Evolutionary conservation across 2,329 filamentous ascomycete species (phyloP), one percentile per base, ranked within the genome.

Genomic region (Diaporthe citriasiana): DNA sequence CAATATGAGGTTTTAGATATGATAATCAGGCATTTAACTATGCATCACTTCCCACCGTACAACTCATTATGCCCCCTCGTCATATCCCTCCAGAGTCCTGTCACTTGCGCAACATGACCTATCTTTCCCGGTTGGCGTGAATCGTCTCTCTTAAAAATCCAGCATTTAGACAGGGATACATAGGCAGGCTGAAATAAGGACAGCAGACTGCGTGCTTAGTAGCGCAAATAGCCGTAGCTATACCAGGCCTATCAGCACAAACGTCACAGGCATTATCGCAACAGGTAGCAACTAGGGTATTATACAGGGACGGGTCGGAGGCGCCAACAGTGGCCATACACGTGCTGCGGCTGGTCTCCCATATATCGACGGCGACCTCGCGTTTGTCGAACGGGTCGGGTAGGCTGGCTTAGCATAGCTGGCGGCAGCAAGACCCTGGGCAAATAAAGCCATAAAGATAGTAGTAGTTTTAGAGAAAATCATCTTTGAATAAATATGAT

Each of bases 361-460:
- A 60, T n/a, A 60, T 38, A 2, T 17, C n/a, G 38, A 60, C 57
- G 38, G 57, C 57, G 57, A 60, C 13, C 57, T 60, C 57, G 38
- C 57, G 57, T 38, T 69, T 69, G 42, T n/a, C 27, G 51, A 19
- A 70, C 22, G 66, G 66, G 66, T 45, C 25, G 25, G 27, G 17
- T 12, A 70, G 51, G 27, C 22, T n/a, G 17, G 38, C 51, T 38
- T 3, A 12, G 19, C 15, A 53, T 70, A 70, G 66, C 66, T 27
- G 57, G 57, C 25, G 38, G 38, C 38, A 42, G 57, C 66, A 22
- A 70, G 66, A n/a, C 66, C 66, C 66, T 70, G 66, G 53, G 66
- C 53, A 12, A 57, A 8, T 27, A 70, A 19, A 19, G 50, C 50
- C 51, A 25, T 17, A 13, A 56, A n/a, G 42, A 53, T 53, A 40